Conservation (phyloP, 2,329 filamentous ascomycete species). For the Fusarium bulbicola region DNA sequence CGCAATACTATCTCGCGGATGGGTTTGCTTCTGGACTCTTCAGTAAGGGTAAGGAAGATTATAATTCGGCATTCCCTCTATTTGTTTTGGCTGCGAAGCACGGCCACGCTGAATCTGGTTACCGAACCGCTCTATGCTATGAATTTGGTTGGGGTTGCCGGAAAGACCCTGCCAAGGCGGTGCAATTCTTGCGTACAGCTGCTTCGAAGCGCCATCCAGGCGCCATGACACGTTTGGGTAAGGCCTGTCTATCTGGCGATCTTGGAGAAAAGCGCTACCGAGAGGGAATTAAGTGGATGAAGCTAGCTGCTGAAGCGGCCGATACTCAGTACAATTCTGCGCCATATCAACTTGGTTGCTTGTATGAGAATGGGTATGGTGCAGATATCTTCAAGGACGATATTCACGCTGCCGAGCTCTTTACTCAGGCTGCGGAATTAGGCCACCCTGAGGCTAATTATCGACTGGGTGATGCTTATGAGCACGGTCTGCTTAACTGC, state of each 20-base stretch:
- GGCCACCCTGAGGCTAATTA: conserved; percentile 88
- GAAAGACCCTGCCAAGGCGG: conserved; percentile 88
- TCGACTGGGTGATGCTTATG: conserved; percentile 94
- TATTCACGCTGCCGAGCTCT: conserved; percentile 89
- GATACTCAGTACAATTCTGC: conserved; percentile 92
- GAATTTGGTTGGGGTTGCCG: conserved; percentile 98
- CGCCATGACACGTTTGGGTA: conserved; percentile 90
- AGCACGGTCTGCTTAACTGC: conserved; percentile 87
- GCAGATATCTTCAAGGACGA: conserved; percentile 94
- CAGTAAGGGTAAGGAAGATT: conserved; percentile 92
- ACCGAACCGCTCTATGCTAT: conserved; percentile 92
- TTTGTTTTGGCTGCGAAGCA: conserved; percentile 96
- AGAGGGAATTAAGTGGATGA: conserved; percentile 96
- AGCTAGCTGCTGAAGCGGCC: conserved; percentile 88
- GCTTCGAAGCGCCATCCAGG: conserved; percentile 95
- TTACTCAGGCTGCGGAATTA: conserved; percentile 92
- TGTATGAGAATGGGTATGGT: conserved; percentile 94
- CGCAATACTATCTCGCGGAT: conserved; percentile 96
- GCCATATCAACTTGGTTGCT: conserved; percentile 86
- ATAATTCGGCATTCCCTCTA: conserved; percentile 89
- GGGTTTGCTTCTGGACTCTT: conserved; percentile 95
- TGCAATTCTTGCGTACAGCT: conserved; percentile 90
- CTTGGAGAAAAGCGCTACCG: conserved; percentile 87
- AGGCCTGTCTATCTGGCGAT: conserved; percentile 89
- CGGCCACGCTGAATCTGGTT: conserved; percentile 95